Percentiles rank a stretch among this genome's conserved stretches.
Conservation (phyloP, 2,329 filamentous ascomycete genomes). For the Didymellaceae sp. region DNA sequence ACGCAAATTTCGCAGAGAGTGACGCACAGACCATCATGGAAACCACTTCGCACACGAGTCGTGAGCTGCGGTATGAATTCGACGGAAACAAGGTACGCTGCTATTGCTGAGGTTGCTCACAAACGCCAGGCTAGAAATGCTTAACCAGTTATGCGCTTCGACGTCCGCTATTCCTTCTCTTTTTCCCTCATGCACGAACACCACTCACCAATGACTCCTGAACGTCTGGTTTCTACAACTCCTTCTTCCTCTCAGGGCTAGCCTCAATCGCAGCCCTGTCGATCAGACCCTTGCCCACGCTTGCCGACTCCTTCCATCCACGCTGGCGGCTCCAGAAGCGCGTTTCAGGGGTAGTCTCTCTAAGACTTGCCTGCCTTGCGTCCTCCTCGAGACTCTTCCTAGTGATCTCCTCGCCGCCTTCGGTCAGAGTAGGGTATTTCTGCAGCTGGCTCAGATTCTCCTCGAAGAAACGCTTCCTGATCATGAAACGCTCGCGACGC, state of each 20-base stretch:
- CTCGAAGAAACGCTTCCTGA: constrained; percentile 80
- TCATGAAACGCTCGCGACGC: constrained; percentile 77
- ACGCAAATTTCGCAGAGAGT: too few species aligned
- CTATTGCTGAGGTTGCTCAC: constrained; percentile 14
- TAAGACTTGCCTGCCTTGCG: constrained; percentile 50
- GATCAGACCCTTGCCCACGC: constrained; percentile 60
- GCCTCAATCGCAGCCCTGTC: constrained; percentile 44
- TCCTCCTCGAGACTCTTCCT: constrained; percentile 68
- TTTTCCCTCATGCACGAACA: background rate
- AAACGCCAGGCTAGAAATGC: constrained; percentile 24
- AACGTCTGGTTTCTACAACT: constrained; percentile 23
- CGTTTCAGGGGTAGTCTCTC: constrained; percentile 52
- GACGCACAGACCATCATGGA: too few species aligned
- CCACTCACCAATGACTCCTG: background rate
- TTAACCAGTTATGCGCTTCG: constrained; percentile 6
- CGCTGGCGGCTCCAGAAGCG: constrained; percentile 61
- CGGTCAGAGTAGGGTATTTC: constrained; percentile 49
- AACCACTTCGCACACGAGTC: too few species aligned
- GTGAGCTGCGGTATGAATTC: too few species aligned
- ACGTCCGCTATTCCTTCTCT: too few species aligned
- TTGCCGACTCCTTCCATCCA: constrained; percentile 58
- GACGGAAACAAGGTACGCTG: too few species aligned
- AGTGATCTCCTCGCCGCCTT: constrained; percentile 65
- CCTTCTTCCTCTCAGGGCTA: constrained; percentile 48
- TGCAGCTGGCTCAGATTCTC: constrained; percentile 69